phyloP scores from a whole-genome alignment of 2,329 filamentous ascomycete species.

The Trichothecium sympodiale region DNA sequence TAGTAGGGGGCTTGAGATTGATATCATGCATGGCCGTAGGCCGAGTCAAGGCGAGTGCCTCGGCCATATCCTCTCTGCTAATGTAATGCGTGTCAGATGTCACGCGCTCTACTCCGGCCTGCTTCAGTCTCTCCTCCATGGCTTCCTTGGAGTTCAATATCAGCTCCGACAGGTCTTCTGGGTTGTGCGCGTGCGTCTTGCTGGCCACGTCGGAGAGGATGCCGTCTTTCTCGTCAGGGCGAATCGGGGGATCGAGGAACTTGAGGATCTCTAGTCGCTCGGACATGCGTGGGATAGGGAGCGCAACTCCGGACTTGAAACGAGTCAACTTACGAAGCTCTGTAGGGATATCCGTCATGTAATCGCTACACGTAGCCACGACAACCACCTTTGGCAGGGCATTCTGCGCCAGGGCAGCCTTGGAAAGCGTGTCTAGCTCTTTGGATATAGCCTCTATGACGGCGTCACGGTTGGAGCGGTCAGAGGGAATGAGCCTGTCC shows the following conservation, averaged over 20 bases:
- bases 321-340: constrained; percentile 54
- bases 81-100: constrained; percentile 16
- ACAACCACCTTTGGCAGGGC: constrained; percentile 53
- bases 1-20: constrained; percentile 76
- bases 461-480: constrained; percentile 35
- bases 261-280: constrained; percentile 66
- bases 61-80: constrained; percentile 42
- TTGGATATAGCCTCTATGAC: constrained; percentile 40
- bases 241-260: constrained; percentile 38
- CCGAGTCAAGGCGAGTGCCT: constrained; percentile 56
- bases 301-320: constrained; percentile 56
- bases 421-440: constrained; percentile 44
- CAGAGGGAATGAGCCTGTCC: constrained; percentile 56
- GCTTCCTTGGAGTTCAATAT: constrained; percentile 25
- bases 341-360: constrained; percentile 59
- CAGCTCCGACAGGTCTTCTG: constrained; percentile 61
- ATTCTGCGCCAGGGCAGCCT: constrained; percentile 21
- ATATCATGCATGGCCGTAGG: constrained; percentile 85
- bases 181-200: constrained; percentile 79
- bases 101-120: constrained; percentile 7
- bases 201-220: constrained; percentile 53
- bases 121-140: constrained; percentile 13
- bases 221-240: constrained; percentile 34
- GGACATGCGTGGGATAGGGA: constrained; percentile 64
- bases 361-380: constrained; percentile 61